Percentiles rank a stretch among this genome's conserved stretches.
Evolutionary conservation across 441 rosid genomes (phyloP).

Genomic region (Erodium texanum): DNA sequence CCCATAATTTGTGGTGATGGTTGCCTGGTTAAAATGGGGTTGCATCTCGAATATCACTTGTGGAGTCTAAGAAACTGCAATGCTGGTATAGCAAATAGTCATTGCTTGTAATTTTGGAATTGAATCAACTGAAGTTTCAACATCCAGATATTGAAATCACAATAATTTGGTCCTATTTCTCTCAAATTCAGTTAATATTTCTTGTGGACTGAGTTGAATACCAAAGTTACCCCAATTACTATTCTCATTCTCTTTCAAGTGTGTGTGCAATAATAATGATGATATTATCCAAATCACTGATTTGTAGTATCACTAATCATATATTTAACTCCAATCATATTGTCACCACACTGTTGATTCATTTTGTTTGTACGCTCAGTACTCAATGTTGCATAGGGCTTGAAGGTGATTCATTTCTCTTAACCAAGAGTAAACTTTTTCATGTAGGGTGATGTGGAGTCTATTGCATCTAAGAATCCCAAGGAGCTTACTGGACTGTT

Average conservation of each 20-base stretch:
- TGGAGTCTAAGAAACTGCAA: not conserved
- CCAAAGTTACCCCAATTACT: not conserved
- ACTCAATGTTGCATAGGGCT: not conserved
- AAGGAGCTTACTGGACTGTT: conserved; percentile 84
- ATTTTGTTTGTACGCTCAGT: not conserved
- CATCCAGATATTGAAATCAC: conserved; percentile 1
- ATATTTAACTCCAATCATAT: not conserved
- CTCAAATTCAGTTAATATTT: not conserved
- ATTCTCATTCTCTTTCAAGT: not conserved
- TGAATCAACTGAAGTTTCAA: not conserved
- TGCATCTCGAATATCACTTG: not conserved
- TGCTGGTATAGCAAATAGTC: not conserved
- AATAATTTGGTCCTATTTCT: conserved; percentile 1
- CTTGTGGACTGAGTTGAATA: not conserved
- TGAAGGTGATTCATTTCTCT: not conserved
- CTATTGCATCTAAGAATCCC: conserved; percentile 94
- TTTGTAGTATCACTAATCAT: not conserved
- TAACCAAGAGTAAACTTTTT: conserved; percentile 7
- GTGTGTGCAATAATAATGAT: not conserved
- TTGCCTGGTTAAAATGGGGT: not conserved
- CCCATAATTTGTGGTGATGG: not conserved
- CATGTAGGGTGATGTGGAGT: conserved; percentile 94
- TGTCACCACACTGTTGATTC: not conserved
- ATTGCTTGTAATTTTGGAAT: not conserved
- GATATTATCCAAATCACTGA: not conserved